Base-by-base conservation (phyloP, 352 stramenopile species). In the Phytophthora pisi region DNA sequence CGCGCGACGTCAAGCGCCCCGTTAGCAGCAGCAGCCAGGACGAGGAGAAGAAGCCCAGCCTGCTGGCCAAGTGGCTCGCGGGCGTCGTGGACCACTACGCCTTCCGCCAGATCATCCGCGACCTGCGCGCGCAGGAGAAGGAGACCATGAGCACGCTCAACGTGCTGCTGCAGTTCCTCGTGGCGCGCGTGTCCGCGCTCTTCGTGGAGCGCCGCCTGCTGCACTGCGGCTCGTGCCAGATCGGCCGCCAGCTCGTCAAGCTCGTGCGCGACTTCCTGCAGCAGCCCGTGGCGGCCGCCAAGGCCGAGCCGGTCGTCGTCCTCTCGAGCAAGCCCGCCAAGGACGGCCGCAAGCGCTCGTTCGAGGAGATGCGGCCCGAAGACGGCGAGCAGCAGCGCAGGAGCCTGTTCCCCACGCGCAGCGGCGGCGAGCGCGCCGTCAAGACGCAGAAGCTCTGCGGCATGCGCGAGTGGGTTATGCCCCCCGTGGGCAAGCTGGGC, bases 101-200 rank as follows among this genome's bases (percentile, higher is more conserved):
- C 10, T 94, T 93, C 72, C 84, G 79, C 43, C 40, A 74, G 23
- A 81, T 81, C 36, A 77, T 92, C 20, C 53, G 72, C 51, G 70
- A 91, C 70, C 73, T 91, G 23, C 84, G 81, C 24, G 70, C 66
- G 18, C 74, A 90, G 61, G 80, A 84, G 66, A 90, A 91, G 63
- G 81, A 92, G 58, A 89, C 79, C 23, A 91, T 89, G 71, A 86
- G 72, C 60, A 87, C 84, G 23, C 66, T 94, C 16, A 94, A 94
- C 72, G 72, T 89, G 46, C 73, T 94, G 10, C 67, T 94, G 28
- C 75, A 92, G 57, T 78, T 90, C 30, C 72, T 94, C 24, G 79
- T 92, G 57, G 69, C 80, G 23, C 84, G 86, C 45, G 79, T 90
- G 24, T 85, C 82, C 11, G 75, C 72, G 16, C 64, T 91, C 18